phyloP scores from a whole-genome alignment of 1,139 yeast genomes.

The Debaryomyces nepalensis region DNA sequence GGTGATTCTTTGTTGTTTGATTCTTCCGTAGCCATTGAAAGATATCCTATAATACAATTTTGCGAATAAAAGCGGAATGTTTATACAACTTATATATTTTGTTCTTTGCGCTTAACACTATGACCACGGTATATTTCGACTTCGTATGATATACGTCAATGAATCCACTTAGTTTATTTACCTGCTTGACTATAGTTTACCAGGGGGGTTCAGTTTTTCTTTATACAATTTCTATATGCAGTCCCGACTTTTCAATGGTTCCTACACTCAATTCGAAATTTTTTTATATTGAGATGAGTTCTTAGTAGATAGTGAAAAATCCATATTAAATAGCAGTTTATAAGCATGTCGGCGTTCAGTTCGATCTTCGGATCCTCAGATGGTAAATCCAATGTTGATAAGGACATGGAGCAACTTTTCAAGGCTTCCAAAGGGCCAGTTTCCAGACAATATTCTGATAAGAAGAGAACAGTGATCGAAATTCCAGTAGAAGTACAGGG shows the following conservation, averaged over 20 bases:
- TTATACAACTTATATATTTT: constrained; percentile 1
- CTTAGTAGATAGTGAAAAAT: background rate
- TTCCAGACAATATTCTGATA: constrained; percentile 31
- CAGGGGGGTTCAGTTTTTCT: constrained; percentile 2
- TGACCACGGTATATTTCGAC: background rate
- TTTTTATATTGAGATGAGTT: constrained; percentile 10
- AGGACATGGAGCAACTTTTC: constrained; percentile 48
- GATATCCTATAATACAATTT: constrained; percentile 5
- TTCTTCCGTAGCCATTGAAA: constrained; percentile 18
- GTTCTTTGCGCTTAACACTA: background rate
- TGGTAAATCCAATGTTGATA: constrained; percentile 35
- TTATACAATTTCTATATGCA: constrained; percentile 3
- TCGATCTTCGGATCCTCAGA: constrained; percentile 35
- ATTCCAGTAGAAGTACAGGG: constrained; percentile 19
- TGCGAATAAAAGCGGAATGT: constrained; percentile 1
- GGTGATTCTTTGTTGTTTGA: constrained; percentile 34
- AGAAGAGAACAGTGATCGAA: constrained; percentile 31
- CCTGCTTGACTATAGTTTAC: background rate
- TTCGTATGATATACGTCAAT: background rate
- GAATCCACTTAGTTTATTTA: constrained; percentile 2
- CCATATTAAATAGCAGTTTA: background rate
- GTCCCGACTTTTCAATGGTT: background rate
- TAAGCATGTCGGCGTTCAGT: constrained; percentile 39
- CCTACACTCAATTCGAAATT: constrained; percentile 7
- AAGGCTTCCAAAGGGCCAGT: constrained; percentile 43